Evolutionary conservation across 2,329 filamentous ascomycete genomes (phyloP), one percentile per base, ranked within the genome.

Genomic region (Cyphellophora attinorum): DNA sequence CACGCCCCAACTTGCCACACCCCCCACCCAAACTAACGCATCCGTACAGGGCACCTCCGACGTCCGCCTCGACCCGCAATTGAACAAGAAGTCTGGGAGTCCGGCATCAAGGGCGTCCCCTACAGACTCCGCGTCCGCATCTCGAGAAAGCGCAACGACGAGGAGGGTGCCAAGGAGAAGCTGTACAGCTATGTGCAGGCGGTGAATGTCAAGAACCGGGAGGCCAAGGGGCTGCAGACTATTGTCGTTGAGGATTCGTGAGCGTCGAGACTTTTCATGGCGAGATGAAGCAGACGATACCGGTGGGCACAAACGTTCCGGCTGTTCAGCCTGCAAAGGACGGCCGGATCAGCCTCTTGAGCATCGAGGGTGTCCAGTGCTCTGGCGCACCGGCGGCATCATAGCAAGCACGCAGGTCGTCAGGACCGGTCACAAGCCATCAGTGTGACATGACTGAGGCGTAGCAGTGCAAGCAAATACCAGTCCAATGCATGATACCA

Each of bases 71-170:
- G 91, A 98, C 78, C 91, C 91, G 61, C 83, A 91, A 73, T 74
- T 98, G 61, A 98, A 98, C 83, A 98, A 98, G 85, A 96, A 79
- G 89, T 98, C 66, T 98, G 91, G 91, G 91, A 98, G 73, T 75
- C 81, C 62, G 91, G 91, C 68, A 80, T 98, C 76, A 98, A 96
- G 84, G 93, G 91, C 61, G 88, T 95, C 53, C 85, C 89, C 54
- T 96, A 81, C 83, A 82, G 93, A 69, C 76, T 98, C 57, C 89
- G 91, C 60, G 80, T 98, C 62, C 86, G 93, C 72, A 95, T 98
- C 72, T 94, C 86, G 63, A 85, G 91, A 71, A 93, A 93, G 81
- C 85, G 91, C 79, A 98, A 98, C 74, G 91, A 98, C 68, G 91
- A 96, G 77, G 91, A 98, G 74, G 85, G 85, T 59, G 91, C 93